Base-by-base conservation (phyloP, 352 stramenopile genomes). In the Globisporangium acanthophoron region DNA sequence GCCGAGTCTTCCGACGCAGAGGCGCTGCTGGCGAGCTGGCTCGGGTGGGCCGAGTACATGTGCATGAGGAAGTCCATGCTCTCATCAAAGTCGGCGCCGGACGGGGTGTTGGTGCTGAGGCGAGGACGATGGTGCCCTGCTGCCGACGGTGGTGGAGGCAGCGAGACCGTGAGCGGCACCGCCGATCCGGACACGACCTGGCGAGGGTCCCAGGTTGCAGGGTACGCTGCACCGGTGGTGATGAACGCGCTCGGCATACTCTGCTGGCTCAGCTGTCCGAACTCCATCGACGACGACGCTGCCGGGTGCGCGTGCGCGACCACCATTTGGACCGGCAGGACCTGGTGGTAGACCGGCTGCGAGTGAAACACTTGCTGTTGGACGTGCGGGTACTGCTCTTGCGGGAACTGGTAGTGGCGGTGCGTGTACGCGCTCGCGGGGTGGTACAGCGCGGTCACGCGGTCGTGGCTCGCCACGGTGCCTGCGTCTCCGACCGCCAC, bases 21-120 rank as follows among this genome's bases (percentile, higher is more conserved):
- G 31, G 31, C 8, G 31, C 5, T 35, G 31, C 31, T 35, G 31
- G 31, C 5, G 31, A 85, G 71, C 57, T 81, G 65, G 49, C 59
- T 73, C 11, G 79, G 79, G 56, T 85, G 70, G 41, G 65, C 59
- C 33, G 73, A 73, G 62, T 88, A 90, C 40, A 87, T 69, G 64
- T 81, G 60, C 79, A 92, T 90, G 61, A 92, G 67, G 66, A 89
- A 92, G 64, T 90, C 82, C 79, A 92, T 90, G 44, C 78, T 89
- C 65, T 90, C 82, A 59, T 83, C 70, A 50, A 88, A 92, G 62
- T 87, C 70, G 0, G 40, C 40, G 18, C 40, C 18, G 8, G 35
- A 46, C 3, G 49, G 7, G 12, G 35, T 53, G 47, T 24, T 52
- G 24, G 12, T 52, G 47, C 11, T 20, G 12, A n/a, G 27, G 47